phyloP scores from a whole-genome alignment of 2,329 filamentous ascomycete genomes.

The Sclerotinia borealis region DNA sequence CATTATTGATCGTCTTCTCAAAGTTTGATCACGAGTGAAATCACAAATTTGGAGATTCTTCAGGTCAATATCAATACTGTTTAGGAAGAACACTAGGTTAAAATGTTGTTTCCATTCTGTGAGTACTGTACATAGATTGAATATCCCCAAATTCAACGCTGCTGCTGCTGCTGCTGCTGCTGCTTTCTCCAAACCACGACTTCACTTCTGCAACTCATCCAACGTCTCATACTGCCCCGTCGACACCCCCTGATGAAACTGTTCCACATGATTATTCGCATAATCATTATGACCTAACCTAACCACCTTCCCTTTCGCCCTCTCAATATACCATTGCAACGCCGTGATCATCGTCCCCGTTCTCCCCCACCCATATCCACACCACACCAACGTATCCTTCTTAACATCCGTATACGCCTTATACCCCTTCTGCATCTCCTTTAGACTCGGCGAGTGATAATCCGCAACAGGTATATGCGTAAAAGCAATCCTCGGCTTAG shows the following conservation, averaged over 20 bases:
- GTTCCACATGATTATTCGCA: not conserved
- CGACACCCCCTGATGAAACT: not conserved
- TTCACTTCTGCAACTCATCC: not conserved
- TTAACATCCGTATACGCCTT: not conserved
- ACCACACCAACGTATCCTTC: not conserved
- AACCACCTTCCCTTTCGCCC: not conserved
- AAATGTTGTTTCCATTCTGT: not conserved
- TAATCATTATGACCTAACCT: not conserved
- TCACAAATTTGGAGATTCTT: no score
- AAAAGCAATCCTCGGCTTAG: not conserved
- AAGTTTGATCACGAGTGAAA: no score
- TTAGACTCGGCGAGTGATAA: not conserved
- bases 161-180: not conserved
- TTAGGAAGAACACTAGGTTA: not conserved
- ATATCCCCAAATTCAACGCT: not conserved
- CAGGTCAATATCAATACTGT: not conserved
- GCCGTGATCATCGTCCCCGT: not conserved
- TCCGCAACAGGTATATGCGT: not conserved
- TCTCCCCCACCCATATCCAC: not conserved
- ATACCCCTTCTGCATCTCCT: not conserved
- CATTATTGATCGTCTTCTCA: no score
- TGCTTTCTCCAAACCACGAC: not conserved
- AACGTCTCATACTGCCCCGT: not conserved
- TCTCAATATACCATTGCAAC: not conserved
- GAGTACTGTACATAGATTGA: not conserved